Conservation (phyloP, 306 rosid species). For the Arachis stenosperma region DNA sequence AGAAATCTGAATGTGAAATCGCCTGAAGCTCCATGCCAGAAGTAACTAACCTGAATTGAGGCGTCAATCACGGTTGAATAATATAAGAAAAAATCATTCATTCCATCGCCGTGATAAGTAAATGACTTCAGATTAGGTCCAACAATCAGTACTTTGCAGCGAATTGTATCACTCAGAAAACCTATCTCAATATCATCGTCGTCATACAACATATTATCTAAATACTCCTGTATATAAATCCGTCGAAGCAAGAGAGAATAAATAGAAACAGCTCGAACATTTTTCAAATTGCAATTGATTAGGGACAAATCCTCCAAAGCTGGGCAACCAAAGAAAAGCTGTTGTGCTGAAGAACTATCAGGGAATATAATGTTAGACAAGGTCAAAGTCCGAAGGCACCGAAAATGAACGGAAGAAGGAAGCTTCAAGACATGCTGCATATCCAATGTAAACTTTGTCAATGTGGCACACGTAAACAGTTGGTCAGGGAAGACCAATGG, state of each 20-base stretch:
- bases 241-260: not conserved
- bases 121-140: constrained; percentile 2
- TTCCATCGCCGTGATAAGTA: not conserved
- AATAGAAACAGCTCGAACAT: not conserved
- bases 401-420: not conserved
- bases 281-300: not conserved
- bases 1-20: not conserved
- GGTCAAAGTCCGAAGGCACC: not conserved
- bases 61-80: not conserved
- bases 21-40: not conserved
- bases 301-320: constrained; percentile 5
- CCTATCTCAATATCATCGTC: not conserved
- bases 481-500: constrained; percentile 13
- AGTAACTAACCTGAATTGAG: not conserved
- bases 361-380: not conserved
- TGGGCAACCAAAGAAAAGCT: not conserved
- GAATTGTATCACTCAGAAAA: not conserved
- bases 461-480: not conserved
- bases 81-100: not conserved
- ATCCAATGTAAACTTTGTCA: not conserved
- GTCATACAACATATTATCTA: no score
- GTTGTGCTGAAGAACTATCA: not conserved
- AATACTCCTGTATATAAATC: not conserved
- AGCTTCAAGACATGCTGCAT: not conserved
- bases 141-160: not conserved